Evolutionary conservation across 106 monocot genomes (phyloP).

Genomic region (Apostasia ramifera): DNA sequence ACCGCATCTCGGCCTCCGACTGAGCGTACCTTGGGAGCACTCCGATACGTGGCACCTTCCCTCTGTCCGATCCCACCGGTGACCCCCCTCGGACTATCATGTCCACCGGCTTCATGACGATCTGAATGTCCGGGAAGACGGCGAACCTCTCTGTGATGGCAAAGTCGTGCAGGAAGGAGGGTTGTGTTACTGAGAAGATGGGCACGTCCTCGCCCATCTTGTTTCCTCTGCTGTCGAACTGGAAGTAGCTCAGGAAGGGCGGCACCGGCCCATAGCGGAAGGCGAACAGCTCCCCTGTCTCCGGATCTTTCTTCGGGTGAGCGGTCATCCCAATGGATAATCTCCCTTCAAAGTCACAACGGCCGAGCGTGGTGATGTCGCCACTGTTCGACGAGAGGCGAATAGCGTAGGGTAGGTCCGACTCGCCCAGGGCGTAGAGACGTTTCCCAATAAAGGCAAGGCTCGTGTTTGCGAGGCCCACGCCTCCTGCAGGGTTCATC

Average conservation of each 20-base stretch:
- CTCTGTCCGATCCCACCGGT: conserved; percentile 32
- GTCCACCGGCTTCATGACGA: conserved; percentile 71
- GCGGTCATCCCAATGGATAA: conserved; percentile 48
- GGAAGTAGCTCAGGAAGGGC: conserved; percentile 62
- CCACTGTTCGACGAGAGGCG: conserved; percentile 19
- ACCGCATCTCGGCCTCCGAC: conserved; percentile 62
- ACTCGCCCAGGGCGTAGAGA: conserved; percentile 54
- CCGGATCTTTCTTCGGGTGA: conserved; percentile 57
- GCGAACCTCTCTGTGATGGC: conserved; percentile 64
- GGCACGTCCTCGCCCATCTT: conserved; percentile 65
- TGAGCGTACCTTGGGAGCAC: conserved; percentile 55
- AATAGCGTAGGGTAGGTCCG: conserved; percentile 57
- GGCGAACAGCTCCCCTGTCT: conserved; percentile 56
- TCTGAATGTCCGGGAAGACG: conserved; percentile 68
- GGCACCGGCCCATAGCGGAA: conserved; percentile 55
- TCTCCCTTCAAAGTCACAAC: conserved; percentile 29
- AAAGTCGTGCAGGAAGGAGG: conserved; percentile 83
- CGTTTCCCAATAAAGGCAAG: conserved; percentile 29
- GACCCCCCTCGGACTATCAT: conserved; percentile 53
- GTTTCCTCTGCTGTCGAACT: conserved; percentile 41
- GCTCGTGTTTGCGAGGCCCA: conserved; percentile 55
- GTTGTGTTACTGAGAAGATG: conserved; percentile 44
- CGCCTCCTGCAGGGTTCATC: conserved; percentile 35
- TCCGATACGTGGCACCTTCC: conserved; percentile 74
- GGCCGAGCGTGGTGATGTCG: conserved; percentile 36